Conservation (phyloP, 208 protist species). For the Wallacemonas sp. region DNA sequence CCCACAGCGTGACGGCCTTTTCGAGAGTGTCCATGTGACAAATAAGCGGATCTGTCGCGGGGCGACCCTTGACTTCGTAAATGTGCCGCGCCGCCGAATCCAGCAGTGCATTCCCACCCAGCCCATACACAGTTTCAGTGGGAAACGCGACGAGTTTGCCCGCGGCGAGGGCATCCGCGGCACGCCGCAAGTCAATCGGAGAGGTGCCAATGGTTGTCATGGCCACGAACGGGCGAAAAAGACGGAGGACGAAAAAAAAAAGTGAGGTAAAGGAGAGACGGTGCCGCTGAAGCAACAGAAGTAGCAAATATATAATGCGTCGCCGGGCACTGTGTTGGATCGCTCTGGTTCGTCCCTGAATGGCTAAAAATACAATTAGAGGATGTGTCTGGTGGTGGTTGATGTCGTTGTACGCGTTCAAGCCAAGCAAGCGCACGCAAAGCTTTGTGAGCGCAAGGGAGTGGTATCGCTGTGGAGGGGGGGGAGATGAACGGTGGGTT, state of each 20-base stretch:
- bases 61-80: slow-evolving; percentile 96
- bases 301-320: too few relatives aligned
- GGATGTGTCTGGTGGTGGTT: too few relatives aligned
- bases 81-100: slow-evolving; percentile 86
- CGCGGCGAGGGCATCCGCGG: slow-evolving; percentile 45
- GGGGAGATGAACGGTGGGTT: too few relatives aligned
- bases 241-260: slow-evolving; percentile 12
- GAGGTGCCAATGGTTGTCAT: slow-evolving; percentile 36
- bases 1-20: slow-evolving; percentile 70
- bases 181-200: slow-evolving; percentile 38
- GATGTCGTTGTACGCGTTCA: too few relatives aligned
- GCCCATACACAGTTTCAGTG: slow-evolving; percentile 99
- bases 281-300: too few relatives aligned
- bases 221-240: too few relatives aligned
- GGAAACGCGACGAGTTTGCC: slow-evolving; percentile 95
- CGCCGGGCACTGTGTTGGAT: too few relatives aligned
- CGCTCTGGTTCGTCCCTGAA: too few relatives aligned
- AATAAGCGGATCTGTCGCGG: slow-evolving; percentile 96
- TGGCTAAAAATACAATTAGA: too few relatives aligned
- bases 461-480: too few relatives aligned
- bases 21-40: slow-evolving; percentile 89
- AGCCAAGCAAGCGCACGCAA: too few relatives aligned
- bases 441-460: too few relatives aligned
- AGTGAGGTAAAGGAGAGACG: neutral
- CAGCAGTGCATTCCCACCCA: slow-evolving; percentile 94